phyloP scores from a whole-genome alignment of 306 rosid species.

The Arachis stenosperma region DNA sequence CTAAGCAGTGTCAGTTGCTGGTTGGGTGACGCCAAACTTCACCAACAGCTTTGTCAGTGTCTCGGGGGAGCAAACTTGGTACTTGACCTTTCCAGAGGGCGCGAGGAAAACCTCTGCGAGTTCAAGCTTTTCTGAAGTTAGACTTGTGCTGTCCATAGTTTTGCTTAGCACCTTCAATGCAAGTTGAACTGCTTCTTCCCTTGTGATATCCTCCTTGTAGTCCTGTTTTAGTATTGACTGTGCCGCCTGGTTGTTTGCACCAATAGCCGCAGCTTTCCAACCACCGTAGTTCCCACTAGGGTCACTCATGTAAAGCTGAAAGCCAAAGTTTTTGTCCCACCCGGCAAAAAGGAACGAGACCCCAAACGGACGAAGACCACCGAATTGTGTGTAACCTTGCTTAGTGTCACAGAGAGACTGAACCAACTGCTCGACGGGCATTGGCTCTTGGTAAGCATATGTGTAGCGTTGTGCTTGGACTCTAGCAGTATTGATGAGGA shows the following conservation, averaged over 20 bases:
- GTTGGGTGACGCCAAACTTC: constrained; percentile 56
- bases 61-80: constrained; percentile 56
- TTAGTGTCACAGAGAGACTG: constrained; percentile 60
- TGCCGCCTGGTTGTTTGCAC: constrained; percentile 62
- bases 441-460: constrained; percentile 54
- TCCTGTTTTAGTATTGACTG: constrained; percentile 60
- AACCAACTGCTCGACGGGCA: constrained; percentile 61
- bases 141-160: constrained; percentile 61
- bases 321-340: constrained; percentile 60
- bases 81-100: constrained; percentile 55
- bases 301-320: constrained; percentile 59
- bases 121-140: constrained; percentile 58
- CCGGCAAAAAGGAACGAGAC: constrained; percentile 60
- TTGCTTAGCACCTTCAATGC: constrained; percentile 55
- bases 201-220: constrained; percentile 56
- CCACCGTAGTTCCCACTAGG: constrained; percentile 65
- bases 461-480: constrained; percentile 62
- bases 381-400: constrained; percentile 60
- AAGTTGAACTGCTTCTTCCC: constrained; percentile 62
- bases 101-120: constrained; percentile 57
- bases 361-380: constrained; percentile 59
- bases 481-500: constrained; percentile 56
- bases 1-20: constrained; percentile 53
- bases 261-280: constrained; percentile 60
- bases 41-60: constrained; percentile 53